phyloP scores from a whole-genome alignment of 805 yeast species.

The Nakazawaea wickerhamii region DNA sequence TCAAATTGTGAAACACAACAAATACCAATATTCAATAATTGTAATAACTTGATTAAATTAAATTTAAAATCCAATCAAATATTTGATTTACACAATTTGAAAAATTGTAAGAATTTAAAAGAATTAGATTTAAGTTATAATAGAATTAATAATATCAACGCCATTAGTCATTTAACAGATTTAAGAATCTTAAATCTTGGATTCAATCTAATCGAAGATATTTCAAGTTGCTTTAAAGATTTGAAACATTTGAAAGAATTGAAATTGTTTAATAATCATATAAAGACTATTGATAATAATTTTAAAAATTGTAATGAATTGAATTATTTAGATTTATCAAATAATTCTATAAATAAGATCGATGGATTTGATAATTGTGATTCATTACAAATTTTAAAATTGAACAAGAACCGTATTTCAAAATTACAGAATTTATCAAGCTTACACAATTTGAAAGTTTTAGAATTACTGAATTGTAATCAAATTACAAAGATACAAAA shows the following conservation, averaged over 20 bases:
- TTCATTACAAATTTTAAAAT: conserved; percentile 63
- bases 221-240: conserved; percentile 4
- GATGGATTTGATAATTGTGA: conserved; percentile 48
- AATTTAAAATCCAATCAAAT: conserved; percentile 44
- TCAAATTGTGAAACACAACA: conserved; percentile 73
- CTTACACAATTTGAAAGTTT: conserved; percentile 71
- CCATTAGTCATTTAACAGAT: conserved; percentile 26
- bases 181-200: conserved; percentile 10
- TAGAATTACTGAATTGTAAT: conserved; percentile 20
- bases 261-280: conserved; percentile 26
- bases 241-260: conserved; percentile 10
- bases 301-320: conserved; percentile 47
- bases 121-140: conserved; percentile 18
- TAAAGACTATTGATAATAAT: conserved; percentile 64
- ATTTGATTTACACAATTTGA: conserved; percentile 9
- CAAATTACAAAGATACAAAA: conserved; percentile 9
- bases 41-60: conserved; percentile 49
- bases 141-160: conserved; percentile 56
- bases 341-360: conserved; percentile 30
- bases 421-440: conserved; percentile 56
- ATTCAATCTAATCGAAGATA: conserved; percentile 10
- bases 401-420: conserved; percentile 55
- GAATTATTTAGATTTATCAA: conserved; percentile 18
- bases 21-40: conserved; percentile 53
- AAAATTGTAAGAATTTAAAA: conserved; percentile 5